Evolutionary conservation across 2,329 filamentous ascomycete species (phyloP), one percentile per base, ranked within the genome.

Genomic region (Bimuria novae-zelandiae): DNA sequence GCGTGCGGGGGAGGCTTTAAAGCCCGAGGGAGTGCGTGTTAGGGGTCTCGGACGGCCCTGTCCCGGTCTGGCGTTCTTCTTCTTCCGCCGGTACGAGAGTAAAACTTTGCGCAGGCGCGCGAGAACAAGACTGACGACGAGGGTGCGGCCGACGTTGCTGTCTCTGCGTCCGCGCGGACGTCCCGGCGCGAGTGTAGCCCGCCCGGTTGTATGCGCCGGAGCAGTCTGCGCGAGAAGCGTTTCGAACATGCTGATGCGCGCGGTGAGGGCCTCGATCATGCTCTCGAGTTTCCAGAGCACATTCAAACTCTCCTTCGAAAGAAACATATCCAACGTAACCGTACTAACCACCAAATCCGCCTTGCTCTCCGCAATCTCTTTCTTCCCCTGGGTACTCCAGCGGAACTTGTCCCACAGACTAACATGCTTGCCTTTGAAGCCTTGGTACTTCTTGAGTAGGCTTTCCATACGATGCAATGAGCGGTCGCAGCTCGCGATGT

Each of bases 361-460:
- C 33, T 60, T 57, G 14, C 42, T 37, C 32, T 56, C 52, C 11
- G 54, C 55, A 41, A 62, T 57, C 51, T 60, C 59, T 19, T 55
- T 57, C 51, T 58, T 62, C n/a, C 59, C 59, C 16, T 51, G 29
- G 1, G 16, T 44, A 21, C 52, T 56, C 56, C 59, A 62, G 14
- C 41, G 36, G 21, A 55, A 60, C 35, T 25, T 35, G n/a, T 62
- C 43, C 56, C 59, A 62, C 1, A n/a, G 25, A 11, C 44, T 54
- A 14, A 57, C 39, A 49, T 55, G 46, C 6, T 44, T 16, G 7
- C 42, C 47, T 14, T 42, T 56, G 23, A 52, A 56, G 0, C 50
- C 41, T 16, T 40, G 19, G 23, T 55, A 62, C 14, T 51, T 62
- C 17, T 49, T 43, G 17, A 62, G 23, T 17, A 62, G 32, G 6